Base-by-base conservation (phyloP, 768 basidiomycete species). In the Daedaleopsis sinensis region DNA sequence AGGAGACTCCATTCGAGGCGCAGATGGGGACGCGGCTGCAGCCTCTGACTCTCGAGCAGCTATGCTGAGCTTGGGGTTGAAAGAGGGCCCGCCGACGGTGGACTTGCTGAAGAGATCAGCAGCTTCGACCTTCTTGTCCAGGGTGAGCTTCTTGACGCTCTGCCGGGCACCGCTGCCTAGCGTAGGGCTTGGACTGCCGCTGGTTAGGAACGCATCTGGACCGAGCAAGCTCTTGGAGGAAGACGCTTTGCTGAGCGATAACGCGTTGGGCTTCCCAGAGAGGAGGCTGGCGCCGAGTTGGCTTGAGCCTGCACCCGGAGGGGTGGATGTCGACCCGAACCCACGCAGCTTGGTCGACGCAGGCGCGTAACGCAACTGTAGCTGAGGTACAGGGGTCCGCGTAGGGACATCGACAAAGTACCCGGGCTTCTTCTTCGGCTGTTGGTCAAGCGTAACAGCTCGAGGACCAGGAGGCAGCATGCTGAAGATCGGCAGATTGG, bases 121-220 rank as follows among this genome's bases (percentile, higher is more conserved):
- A 27, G 91, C 82, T 54, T 91, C 89, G 16, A 92, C 79, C 71
- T 89, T 93, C 75, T 91, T 94, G 70, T 94, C 91, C 63, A 97
- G 72, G 39, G 94, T 88, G 59, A 98, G 82, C 71, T 96, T 96
- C 80, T 98, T 98, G 59, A 96, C 93, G 70, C 93, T 96, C 59
- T 89, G 85, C 57, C 88, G 80, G 60, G 76, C 80, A 46, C 85
- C 90, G 67, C 83, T 89, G 7, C 91, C 90, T 52, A 92, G 73
- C 5, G 85, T 79, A 1, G 88, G 86, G 64, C 84, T 87, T 11
- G 82, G 76, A 57, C 83, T 84, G 10, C 74, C 72, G 32, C 82
- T 82, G 47, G 79, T 82, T 58, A 89, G 61, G 67, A 91, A 85
- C 0, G 81, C 78, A 62, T 94, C 91, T 5, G 90, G 80, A 1